Evolutionary conservation across 169 alveolate genomes (phyloP).

Genomic region (Blepharisma undulans): DNA sequence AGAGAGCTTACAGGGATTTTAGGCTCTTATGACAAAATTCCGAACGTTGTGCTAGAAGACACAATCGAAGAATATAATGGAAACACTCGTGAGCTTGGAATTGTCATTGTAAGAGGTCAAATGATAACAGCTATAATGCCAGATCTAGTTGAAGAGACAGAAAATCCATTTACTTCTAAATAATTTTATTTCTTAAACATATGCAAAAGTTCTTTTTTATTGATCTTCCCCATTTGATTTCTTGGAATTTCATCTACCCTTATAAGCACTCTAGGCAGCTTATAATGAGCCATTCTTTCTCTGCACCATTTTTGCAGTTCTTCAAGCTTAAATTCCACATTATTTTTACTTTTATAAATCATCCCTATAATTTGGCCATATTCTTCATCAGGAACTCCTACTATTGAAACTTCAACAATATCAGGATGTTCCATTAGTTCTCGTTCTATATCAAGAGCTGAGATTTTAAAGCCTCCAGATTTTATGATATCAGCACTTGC

Average conservation of each 20-base stretch:
- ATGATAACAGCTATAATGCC: conserved; percentile 46
- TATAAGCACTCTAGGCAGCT: conserved; percentile 42
- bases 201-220: conserved; percentile 36
- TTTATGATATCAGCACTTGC: conserved; percentile 51
- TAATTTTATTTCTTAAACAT: neutral
- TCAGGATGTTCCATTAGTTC: conserved; percentile 1
- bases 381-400: conserved; percentile 48
- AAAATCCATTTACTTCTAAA: conserved; percentile 26
- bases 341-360: neutral
- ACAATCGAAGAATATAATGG: conserved; percentile 39
- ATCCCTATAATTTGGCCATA: conserved; percentile 50
- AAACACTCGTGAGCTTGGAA: conserved; percentile 47
- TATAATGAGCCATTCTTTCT: conserved; percentile 40
- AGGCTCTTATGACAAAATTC: conserved; percentile 49
- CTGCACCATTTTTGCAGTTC: conserved; percentile 37
- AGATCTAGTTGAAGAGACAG: conserved; percentile 9
- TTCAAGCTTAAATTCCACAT: neutral
- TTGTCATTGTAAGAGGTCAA: conserved; percentile 49
- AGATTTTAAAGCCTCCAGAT: conserved; percentile 51
- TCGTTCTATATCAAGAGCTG: conserved; percentile 58
- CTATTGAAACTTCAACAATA: conserved; percentile 39
- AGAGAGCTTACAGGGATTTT: conserved; percentile 43
- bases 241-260: conserved; percentile 46
- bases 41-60: conserved; percentile 49
- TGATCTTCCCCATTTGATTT: conserved; percentile 56